Conservation (phyloP, 306 rosid species). For the Mimosa bimucronata region DNA sequence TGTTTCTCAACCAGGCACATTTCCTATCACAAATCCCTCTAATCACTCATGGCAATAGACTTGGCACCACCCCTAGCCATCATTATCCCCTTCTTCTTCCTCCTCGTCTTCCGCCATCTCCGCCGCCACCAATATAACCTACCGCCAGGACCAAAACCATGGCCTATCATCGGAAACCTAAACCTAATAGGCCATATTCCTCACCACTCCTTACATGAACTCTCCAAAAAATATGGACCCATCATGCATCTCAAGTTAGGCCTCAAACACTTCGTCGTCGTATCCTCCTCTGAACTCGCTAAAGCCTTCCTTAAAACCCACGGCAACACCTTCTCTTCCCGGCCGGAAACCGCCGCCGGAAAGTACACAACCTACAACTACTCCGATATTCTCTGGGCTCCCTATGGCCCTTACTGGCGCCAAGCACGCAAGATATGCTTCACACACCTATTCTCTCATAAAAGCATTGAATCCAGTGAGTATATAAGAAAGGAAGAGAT, state of each 20-base stretch:
- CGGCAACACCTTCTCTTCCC: conserved; percentile 39
- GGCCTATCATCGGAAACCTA: conserved; percentile 1
- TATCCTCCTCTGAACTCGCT: conserved; percentile 55
- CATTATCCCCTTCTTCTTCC: conserved; percentile 19
- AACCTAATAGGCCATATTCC: conserved; percentile 57
- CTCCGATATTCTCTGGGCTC: not conserved
- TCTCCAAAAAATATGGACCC: conserved; percentile 55
- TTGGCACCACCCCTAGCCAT: conserved; percentile 48
- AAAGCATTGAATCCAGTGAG: conserved; percentile 51
- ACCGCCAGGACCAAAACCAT: conserved; percentile 61
- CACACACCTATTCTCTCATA: conserved; percentile 51
- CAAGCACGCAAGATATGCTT: conserved; percentile 57
- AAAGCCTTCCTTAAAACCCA: conserved; percentile 55
- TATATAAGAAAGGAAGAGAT: conserved; percentile 55
- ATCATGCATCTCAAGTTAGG: conserved; percentile 55
- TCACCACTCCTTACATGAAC: conserved; percentile 49
- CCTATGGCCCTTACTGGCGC: not conserved
- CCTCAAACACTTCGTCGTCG: conserved; percentile 47
- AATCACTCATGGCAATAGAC: not conserved
- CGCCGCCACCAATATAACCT: conserved; percentile 40
- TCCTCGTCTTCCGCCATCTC: conserved; percentile 28
- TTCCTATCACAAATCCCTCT: not conserved
- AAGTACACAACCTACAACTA: not conserved
- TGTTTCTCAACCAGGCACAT: too few relatives aligned
- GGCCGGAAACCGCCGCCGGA: conserved; percentile 58